Conservation (phyloP, 2,329 filamentous ascomycete species). For the Trichoderma arundinaceum region DNA sequence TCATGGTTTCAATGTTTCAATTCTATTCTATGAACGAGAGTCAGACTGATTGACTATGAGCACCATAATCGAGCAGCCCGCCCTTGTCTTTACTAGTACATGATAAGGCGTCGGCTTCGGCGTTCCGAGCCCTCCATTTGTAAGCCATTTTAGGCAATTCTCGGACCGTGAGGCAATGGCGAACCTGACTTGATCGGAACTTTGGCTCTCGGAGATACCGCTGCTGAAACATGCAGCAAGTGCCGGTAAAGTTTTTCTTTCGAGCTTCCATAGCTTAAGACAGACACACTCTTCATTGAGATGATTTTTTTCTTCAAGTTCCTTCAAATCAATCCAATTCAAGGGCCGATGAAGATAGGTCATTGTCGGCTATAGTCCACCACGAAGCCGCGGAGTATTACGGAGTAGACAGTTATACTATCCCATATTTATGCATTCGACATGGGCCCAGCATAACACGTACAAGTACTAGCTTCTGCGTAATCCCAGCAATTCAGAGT, state of each 20-base stretch:
- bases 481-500: constrained; percentile 6
- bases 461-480: constrained; percentile 5
- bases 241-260: too few relatives aligned
- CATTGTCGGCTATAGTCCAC: constrained; percentile 11
- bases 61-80: neutral
- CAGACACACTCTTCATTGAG: neutral
- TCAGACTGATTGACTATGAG: neutral
- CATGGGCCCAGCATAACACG: constrained; percentile 14
- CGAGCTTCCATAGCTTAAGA: neutral
- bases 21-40: neutral
- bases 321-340: neutral
- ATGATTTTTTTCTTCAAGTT: neutral
- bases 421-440: constrained; percentile 20
- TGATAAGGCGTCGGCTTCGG: constrained; percentile 20
- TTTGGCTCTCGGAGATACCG: constrained; percentile 5
- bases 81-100: neutral
- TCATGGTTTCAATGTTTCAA: neutral
- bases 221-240: neutral
- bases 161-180: constrained; percentile 11
- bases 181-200: constrained; percentile 15
- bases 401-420: constrained; percentile 6
- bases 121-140: constrained; percentile 11
- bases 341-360: neutral
- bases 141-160: constrained; percentile 27
- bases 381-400: constrained; percentile 7